These are phyloP conservation scores for Mrakia gelida DNA, from an alignment of 768 basidiomycete species.

Conservation along the genomic window DNA sequence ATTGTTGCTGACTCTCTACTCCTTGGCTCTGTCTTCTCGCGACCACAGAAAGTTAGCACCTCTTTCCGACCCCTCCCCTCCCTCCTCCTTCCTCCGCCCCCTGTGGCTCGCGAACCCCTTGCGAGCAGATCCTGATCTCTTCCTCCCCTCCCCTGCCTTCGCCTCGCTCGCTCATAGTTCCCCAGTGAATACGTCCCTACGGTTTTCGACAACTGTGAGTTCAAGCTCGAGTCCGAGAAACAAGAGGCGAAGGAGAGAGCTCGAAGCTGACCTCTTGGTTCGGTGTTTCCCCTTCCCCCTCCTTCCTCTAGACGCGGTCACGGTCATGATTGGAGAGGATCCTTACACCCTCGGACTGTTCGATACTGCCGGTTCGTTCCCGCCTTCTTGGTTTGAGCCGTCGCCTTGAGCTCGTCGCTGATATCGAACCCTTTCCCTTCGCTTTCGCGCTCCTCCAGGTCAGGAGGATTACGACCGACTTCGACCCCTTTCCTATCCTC, in stretches of 20 bases:
- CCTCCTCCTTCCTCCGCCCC: background rate
- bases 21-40: background rate
- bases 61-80: background rate
- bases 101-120: background rate
- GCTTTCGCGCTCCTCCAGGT: conserved; percentile 51
- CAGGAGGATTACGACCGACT: conserved; percentile 99
- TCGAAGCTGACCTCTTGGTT: background rate
- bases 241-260: background rate
- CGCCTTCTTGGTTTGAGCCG: background rate
- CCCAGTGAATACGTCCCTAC: conserved; percentile 65
- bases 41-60: conserved; percentile 29
- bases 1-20: background rate
- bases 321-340: conserved; percentile 99
- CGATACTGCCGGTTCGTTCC: conserved; percentile 86
- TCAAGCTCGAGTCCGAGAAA: background rate
- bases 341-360: conserved; percentile 97
- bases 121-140: conserved; percentile 46
- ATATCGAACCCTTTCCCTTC: background rate
- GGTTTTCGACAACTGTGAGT: conserved; percentile 44
- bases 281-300: conserved; percentile 29
- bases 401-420: background rate
- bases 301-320: conserved; percentile 62
- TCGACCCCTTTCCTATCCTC: conserved; percentile 97
- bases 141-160: conserved; percentile 49
- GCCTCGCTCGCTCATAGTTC: conserved; percentile 55